Conservation (phyloP, 345 rosid genomes). For the Salix brachista region DNA sequence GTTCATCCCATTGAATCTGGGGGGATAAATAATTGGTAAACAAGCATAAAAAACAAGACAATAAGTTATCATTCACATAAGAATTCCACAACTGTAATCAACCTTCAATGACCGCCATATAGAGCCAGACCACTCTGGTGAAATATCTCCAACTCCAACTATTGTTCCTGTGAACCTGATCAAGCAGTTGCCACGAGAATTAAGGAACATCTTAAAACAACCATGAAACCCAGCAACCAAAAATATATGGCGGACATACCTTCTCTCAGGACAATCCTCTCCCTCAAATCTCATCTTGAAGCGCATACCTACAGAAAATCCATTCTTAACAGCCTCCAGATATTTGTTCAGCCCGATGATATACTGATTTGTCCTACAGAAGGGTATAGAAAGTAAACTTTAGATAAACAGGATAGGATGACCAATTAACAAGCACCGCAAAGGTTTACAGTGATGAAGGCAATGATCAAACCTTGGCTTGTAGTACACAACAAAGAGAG, state of each 20-base stretch:
- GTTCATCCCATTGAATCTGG: constrained; percentile 97
- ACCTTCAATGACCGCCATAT: constrained; percentile 87
- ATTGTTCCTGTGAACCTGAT: constrained; percentile 84
- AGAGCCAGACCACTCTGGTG: constrained; percentile 75
- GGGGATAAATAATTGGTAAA: constrained; percentile 9
- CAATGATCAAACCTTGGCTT: constrained; percentile 65
- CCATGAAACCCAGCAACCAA: not conserved
- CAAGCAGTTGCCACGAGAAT: constrained; percentile 4
- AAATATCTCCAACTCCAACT: constrained; percentile 72
- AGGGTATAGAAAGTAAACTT: constrained; percentile 2
- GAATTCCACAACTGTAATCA: constrained; percentile 8
- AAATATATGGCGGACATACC: constrained; percentile 33
- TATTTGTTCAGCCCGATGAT: constrained; percentile 78
- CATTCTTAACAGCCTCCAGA: constrained; percentile 54
- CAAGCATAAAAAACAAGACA: constrained; percentile 23
- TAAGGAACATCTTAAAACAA: not conserved
- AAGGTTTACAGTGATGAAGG: not conserved
- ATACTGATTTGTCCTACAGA: constrained; percentile 83
- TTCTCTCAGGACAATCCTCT: constrained; percentile 84
- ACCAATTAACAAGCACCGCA: not conserved
- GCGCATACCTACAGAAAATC: constrained; percentile 71
- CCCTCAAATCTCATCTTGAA: constrained; percentile 93
- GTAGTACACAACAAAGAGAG: constrained; percentile 76
- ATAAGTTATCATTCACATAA: constrained; percentile 2
- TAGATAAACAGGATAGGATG: not conserved